Evolutionary conservation across 306 rosid species (phyloP).

Genomic region (Potentilla sterilis): DNA sequence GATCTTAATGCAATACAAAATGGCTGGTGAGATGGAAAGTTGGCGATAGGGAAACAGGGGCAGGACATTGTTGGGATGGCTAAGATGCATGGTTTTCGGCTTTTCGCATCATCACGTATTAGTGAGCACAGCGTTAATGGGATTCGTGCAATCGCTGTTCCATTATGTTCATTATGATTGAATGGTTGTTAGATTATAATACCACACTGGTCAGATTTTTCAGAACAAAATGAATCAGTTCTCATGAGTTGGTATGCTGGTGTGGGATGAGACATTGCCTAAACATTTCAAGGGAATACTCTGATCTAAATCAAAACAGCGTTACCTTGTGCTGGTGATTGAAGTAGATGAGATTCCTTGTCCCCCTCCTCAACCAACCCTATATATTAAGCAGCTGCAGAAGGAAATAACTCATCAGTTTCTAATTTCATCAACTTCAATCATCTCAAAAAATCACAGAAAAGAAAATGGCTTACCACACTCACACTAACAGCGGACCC

Average conservation of each 20-base stretch:
- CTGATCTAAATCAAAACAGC: constrained; percentile 26
- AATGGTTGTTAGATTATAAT: neutral
- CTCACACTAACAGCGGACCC: neutral
- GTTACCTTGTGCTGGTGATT: neutral
- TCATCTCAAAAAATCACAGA: neutral
- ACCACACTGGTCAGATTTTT: neutral
- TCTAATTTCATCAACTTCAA: neutral
- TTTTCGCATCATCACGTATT: neutral
- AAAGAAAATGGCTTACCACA: constrained; percentile 17
- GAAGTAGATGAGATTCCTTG: neutral
- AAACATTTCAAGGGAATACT: constrained; percentile 18
- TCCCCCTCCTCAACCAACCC: neutral
- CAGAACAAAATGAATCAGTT: neutral
- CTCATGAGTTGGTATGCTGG: constrained; percentile 26
- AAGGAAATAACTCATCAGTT: neutral
- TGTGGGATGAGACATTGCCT: constrained; percentile 30
- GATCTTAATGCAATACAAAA: neutral
- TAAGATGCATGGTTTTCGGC: neutral
- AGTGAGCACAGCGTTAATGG: neutral
- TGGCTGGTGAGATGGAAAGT: neutral
- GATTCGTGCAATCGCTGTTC: neutral
- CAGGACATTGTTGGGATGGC: neutral
- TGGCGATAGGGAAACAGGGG: neutral
- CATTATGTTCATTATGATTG: neutral
- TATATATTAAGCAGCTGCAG: constrained; percentile 5